Conservation (phyloP, 371 early-diverging fungal genomes). For the Zychaea mexicana region DNA sequence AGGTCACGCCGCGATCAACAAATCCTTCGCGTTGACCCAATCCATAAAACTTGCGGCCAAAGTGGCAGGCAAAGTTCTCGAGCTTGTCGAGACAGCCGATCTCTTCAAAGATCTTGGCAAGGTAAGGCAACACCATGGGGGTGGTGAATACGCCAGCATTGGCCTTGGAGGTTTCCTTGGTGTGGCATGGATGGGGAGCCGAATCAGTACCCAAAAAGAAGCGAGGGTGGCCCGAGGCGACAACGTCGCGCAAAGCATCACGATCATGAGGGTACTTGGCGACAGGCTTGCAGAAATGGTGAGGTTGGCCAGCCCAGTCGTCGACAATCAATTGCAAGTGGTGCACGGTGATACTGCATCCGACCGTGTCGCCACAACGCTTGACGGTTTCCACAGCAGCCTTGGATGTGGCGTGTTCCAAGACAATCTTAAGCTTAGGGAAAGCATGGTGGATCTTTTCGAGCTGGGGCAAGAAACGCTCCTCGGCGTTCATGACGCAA, state of each 20-base stretch:
- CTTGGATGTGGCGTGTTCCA: slow-evolving; percentile 96
- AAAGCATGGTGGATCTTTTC: slow-evolving; percentile 84
- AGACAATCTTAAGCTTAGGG: slow-evolving; percentile 92
- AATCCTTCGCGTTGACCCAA: slow-evolving; percentile 56
- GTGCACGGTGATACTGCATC: slow-evolving; percentile 94
- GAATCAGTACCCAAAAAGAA: slow-evolving; percentile 98
- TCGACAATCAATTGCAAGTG: slow-evolving; percentile 91
- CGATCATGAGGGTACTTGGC: slow-evolving; percentile 96
- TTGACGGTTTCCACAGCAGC: slow-evolving; percentile 94
- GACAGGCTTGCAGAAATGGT: slow-evolving; percentile 98
- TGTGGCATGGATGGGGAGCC: slow-evolving; percentile 90
- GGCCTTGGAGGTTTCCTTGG: slow-evolving; percentile 85
- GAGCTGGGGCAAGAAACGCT: slow-evolving; percentile 85
- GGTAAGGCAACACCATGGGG: slow-evolving; percentile 81
- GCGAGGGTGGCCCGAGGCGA: slow-evolving; percentile 84
- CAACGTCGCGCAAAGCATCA: slow-evolving; percentile 85
- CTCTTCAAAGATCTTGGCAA: slow-evolving; percentile 88
- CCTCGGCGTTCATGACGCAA: slow-evolving; percentile 97
- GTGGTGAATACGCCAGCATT: slow-evolving; percentile 95
- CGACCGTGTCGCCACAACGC: slow-evolving; percentile 89
- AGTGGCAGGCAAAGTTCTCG: slow-evolving; percentile 80
- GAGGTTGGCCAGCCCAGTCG: slow-evolving; percentile 96
- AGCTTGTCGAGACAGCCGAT: slow-evolving; percentile 82
- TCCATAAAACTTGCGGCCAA: slow-evolving; percentile 86
- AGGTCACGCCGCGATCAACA: slow-evolving; percentile 52